Percentiles rank a stretch among this genome's conserved stretches.
phyloP scores from a whole-genome alignment of 2,329 filamentous ascomycete species.

The Cryphonectria nitschkei region DNA sequence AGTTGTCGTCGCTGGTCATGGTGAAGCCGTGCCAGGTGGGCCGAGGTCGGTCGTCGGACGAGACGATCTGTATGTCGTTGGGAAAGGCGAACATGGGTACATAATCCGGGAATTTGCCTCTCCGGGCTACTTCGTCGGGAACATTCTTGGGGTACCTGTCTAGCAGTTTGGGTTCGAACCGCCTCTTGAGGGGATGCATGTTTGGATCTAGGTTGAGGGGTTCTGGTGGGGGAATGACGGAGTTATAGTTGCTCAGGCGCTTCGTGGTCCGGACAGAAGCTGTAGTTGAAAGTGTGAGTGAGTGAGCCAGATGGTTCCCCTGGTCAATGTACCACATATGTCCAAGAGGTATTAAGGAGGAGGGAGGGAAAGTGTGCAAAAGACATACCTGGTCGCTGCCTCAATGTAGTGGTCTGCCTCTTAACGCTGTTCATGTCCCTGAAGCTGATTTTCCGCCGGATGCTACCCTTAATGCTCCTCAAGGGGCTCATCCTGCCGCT shows the following conservation, averaged over 20 bases:
- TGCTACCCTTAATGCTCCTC: conserved; percentile 74
- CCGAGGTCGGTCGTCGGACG: conserved; percentile 87
- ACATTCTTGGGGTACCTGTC: conserved; percentile 90
- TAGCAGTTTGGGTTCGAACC: conserved; percentile 94
- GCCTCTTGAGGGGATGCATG: conserved; percentile 93
- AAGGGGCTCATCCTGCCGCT: conserved; percentile 60
- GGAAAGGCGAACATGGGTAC: conserved; percentile 99
- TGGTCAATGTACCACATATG: conserved; percentile 32
- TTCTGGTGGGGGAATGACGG: conserved; percentile 91
- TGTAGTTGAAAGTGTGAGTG: conserved; percentile 36
- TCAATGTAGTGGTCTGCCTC: conserved; percentile 76
- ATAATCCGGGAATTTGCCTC: conserved; percentile 92
- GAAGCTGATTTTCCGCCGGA: conserved; percentile 89
- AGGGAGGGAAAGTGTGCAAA: conserved; percentile 13
- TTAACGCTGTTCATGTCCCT: conserved; percentile 94
- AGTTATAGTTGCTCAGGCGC: conserved; percentile 95
- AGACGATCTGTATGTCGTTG: conserved; percentile 96
- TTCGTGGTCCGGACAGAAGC: conserved; percentile 76
- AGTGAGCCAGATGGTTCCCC: conserved; percentile 33
- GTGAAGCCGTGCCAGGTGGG: conserved; percentile 99
- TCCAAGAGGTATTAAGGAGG: background rate
- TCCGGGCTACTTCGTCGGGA: conserved; percentile 75
- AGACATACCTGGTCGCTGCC: conserved; percentile 74
- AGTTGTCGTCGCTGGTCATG: conserved; percentile 93
- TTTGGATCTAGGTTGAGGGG: conserved; percentile 86